A percentile compares a stretch with the other conserved stretches of the same genome.
Conservation (phyloP, 805 yeast species). For the Wickerhamiella alocasiicola region DNA sequence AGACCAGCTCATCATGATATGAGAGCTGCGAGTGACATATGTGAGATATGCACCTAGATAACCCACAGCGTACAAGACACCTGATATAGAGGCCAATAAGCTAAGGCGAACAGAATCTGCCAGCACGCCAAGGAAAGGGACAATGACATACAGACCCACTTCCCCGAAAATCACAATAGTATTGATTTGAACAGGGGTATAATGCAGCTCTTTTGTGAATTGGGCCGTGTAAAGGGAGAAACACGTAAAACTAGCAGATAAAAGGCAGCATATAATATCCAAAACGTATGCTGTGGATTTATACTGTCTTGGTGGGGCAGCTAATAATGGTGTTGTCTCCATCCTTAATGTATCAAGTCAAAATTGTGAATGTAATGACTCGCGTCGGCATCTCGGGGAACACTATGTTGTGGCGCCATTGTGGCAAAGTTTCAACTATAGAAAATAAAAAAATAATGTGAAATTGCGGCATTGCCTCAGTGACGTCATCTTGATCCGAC, state of each 20-base stretch:
- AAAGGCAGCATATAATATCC: conserved; percentile 33
- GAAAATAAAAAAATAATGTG: too few species aligned
- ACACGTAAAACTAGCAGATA: conserved; percentile 71
- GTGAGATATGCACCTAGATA: conserved; percentile 41
- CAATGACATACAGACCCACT: conserved; percentile 70
- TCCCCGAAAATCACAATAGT: conserved; percentile 61
- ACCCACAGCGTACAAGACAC: conserved; percentile 53
- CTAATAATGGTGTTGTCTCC: conserved; percentile 7
- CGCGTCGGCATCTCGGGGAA: too few species aligned
- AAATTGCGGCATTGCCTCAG: too few species aligned
- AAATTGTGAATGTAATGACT: too few species aligned
- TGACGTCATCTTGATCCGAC: too few species aligned
- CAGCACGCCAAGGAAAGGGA: conserved; percentile 69
- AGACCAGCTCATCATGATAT: conserved; percentile 20
- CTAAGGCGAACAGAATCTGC: conserved; percentile 84
- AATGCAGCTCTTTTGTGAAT: conserved; percentile 45
- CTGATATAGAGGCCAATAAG: conserved; percentile 47
- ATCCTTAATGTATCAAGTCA: too few species aligned
- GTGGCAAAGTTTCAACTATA: too few species aligned
- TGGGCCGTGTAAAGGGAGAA: conserved; percentile 70
- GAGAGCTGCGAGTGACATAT: conserved; percentile 20
- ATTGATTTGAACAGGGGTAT: conserved; percentile 58
- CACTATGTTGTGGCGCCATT: too few species aligned
- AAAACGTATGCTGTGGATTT: conserved; percentile 10
- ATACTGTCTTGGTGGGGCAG: neutral